Base-by-base conservation (phyloP, 225 moss, liverwort and hornwort genomes). In the Pseudisothecium myosuroides region DNA sequence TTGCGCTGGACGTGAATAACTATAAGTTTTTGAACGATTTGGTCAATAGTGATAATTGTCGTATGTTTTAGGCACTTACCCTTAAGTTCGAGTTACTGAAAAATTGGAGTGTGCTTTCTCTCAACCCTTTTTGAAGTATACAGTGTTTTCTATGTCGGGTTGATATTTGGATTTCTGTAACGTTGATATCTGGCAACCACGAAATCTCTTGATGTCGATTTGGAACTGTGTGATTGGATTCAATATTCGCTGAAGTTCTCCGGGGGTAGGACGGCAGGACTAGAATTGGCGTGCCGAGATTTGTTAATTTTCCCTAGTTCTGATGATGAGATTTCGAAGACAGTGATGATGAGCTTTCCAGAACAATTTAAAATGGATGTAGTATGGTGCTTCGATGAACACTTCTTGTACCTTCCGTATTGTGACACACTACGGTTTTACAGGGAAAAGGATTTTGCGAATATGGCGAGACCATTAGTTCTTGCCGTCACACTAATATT, bases 381-480 rank as follows among this genome's bases (percentile, higher is more conserved):
- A 47, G 49, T 72, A 20, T 36, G 10, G 7, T 50, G 15, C 41
- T 43, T 27, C 10, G 10, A 41, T 45, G 36, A 59, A 47, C 5
- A 22, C 26, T 61, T 43, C 18, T 22, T 63, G 17, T 11, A 47
- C 21, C 27, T 28, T 59, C 20, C 39, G 61, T 52, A 14, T 12
- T n/a, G 12, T 83, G 60, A 58, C 43, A 24, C 81, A 7, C 17
- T 32, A 16, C 63, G 58, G 19, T 80, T 88, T 55, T 84, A 20
- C 86, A 93, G 90, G 68, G 32, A 61, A 47, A 6, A 27, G 36
- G 21, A 19, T 21, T 67, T 28, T 62, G 39, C 47, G 12, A 81
- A 91, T 24, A 94, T 94, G 94, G 88, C 84, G 68, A 82, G 67
- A 56, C 75, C 76, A 34, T 36, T 92, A 7, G 88, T 92, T 12